Evolutionary conservation across 2,329 filamentous ascomycete species (phyloP).

Genomic region (Colletotrichum incanum): DNA sequence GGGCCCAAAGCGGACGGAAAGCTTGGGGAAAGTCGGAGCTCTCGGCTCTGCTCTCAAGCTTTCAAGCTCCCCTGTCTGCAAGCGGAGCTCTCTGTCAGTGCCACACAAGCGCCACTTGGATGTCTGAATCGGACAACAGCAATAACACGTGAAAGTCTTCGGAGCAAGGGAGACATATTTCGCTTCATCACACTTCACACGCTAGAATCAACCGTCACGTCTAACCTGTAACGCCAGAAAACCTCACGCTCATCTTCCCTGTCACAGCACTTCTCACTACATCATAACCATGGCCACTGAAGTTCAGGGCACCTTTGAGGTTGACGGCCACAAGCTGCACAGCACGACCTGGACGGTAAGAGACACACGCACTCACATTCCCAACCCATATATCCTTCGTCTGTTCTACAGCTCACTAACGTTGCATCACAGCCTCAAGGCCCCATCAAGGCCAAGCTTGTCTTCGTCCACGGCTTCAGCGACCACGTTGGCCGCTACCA

Average conservation of each 20-base stretch:
- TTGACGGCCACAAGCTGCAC: conserved; percentile 64
- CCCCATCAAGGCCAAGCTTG: conserved; percentile 76
- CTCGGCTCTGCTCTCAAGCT: not conserved
- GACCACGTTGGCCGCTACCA: conserved; percentile 87
- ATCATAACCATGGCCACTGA: conserved; percentile 55
- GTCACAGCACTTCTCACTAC: not conserved
- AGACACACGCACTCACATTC: conserved; percentile 37
- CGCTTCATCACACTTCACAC: not conserved
- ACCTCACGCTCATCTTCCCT: not conserved
- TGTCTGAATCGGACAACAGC: conserved; percentile 13
- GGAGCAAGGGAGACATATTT: conserved; percentile 9
- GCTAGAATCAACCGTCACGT: not conserved
- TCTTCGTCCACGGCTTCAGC: conserved; percentile 92
- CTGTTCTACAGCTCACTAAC: conserved; percentile 15
- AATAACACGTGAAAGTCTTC: conserved; percentile 24
- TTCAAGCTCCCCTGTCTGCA: conserved; percentile 20
- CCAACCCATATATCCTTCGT: not conserved
- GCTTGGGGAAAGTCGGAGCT: conserved; percentile 8
- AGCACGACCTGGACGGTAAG: conserved; percentile 73
- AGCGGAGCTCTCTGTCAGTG: conserved; percentile 20
- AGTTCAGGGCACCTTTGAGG: conserved; percentile 66
- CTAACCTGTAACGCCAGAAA: not conserved
- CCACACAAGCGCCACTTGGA: conserved; percentile 17
- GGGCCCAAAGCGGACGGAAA: conserved; percentile 2
- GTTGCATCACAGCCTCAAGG: conserved; percentile 64